These are phyloP conservation scores for Rubia peregrina DNA, from an alignment of 305 asterid genomes.

Conservation along the genomic window DNA sequence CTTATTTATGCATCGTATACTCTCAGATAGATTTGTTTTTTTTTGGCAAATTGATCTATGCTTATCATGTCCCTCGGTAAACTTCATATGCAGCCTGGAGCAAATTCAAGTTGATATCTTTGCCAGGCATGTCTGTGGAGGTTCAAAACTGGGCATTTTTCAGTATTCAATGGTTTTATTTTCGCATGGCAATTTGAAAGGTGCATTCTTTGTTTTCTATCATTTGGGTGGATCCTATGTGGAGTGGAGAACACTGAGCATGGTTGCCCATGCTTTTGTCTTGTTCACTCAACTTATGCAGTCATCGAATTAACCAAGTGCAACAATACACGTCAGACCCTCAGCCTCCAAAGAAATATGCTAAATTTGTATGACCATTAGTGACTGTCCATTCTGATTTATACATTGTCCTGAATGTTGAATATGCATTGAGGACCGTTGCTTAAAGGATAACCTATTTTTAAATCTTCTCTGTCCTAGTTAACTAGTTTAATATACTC, in stretches of 20 bases:
- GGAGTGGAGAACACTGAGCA: background rate
- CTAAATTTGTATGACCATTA: background rate
- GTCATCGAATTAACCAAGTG: background rate
- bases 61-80: constrained; percentile 8
- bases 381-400: background rate
- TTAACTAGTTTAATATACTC: background rate
- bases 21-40: too few species aligned
- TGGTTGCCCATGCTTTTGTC: background rate
- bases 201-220: constrained; percentile 15
- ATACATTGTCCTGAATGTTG: background rate
- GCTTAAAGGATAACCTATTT: background rate
- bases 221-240: background rate
- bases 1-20: constrained; percentile 9
- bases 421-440: background rate
- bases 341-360: background rate
- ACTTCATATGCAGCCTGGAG: constrained; percentile 39
- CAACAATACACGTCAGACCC: background rate
- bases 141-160: constrained; percentile 30
- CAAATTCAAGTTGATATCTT: constrained; percentile 34
- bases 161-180: constrained; percentile 44
- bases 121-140: constrained; percentile 32
- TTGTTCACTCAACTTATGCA: background rate
- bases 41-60: constrained; percentile 9
- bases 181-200: constrained; percentile 27
- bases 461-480: background rate